Percentiles rank a stretch among this genome's conserved stretches.
These are phyloP conservation scores for Aspergillus costaricaensis DNA, from an alignment of 2,329 filamentous ascomycete genomes.

Conservation along the genomic window DNA sequence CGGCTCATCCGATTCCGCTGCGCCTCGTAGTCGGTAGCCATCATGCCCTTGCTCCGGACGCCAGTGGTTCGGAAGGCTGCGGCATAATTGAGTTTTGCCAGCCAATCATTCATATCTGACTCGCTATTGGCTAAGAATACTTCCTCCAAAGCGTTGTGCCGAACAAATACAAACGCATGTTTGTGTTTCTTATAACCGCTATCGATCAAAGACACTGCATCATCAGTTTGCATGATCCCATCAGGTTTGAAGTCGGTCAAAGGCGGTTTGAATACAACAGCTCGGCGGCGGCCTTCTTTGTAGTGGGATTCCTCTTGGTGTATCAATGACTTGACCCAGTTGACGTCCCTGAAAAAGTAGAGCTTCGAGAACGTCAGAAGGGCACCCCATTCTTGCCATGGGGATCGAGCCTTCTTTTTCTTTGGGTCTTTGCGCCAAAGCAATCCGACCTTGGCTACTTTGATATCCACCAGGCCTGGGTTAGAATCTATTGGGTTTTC, in stretches of 20 bases:
- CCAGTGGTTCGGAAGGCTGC: constrained; percentile 91
- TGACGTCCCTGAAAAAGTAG: constrained; percentile 92
- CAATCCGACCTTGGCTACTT: constrained; percentile 92
- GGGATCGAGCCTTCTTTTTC: constrained; percentile 90
- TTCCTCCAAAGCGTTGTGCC: constrained; percentile 84
- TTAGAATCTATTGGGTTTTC: constrained; percentile 84
- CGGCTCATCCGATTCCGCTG: constrained; percentile 65
- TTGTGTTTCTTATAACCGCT: constrained; percentile 89
- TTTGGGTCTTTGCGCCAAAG: constrained; percentile 93
- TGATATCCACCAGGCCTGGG: constrained; percentile 93
- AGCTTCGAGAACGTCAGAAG: constrained; percentile 95
- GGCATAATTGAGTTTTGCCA: constrained; percentile 93
- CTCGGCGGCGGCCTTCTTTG: constrained; percentile 72
- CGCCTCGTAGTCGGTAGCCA: constrained; percentile 82
- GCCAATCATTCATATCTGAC: constrained; percentile 92
- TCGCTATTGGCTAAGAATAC: constrained; percentile 89
- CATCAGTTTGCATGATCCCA: constrained; percentile 87
- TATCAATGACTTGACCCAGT: constrained; percentile 90
- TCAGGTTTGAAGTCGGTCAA: constrained; percentile 92
- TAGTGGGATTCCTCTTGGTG: constrained; percentile 82
- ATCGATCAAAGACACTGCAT: constrained; percentile 85
- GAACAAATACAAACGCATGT: constrained; percentile 87
- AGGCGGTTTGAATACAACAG: constrained; percentile 87
- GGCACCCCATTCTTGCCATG: constrained; percentile 99
- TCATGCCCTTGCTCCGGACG: constrained; percentile 83